Conservation (phyloP, 768 basidiomycete species). For the Amanita phalloides region DNA sequence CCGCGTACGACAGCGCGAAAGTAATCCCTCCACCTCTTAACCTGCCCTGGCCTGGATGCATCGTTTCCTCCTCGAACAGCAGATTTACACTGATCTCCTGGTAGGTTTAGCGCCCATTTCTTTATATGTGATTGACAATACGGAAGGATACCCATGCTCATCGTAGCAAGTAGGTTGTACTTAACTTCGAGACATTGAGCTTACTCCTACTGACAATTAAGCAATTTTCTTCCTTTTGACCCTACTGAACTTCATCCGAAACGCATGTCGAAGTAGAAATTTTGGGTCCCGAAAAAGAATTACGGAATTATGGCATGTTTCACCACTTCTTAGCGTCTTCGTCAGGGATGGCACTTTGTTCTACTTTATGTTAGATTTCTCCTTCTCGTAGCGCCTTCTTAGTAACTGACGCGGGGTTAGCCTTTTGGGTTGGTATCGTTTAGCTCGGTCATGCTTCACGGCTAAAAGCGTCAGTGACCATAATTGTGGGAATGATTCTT, state of each 20-base stretch:
- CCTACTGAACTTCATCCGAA: background rate
- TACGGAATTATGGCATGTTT: background rate
- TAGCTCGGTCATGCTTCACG: background rate
- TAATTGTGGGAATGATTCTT: background rate
- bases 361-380: background rate
- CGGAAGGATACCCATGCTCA: background rate
- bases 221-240: conserved; percentile 2
- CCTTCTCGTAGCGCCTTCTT: too few species aligned
- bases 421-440: background rate
- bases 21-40: background rate
- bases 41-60: conserved; percentile 1
- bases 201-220: background rate
- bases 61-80: background rate
- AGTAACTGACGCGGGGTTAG: background rate
- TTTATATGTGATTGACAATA: background rate
- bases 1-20: background rate
- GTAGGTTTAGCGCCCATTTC: background rate
- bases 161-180: background rate
- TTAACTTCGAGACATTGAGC: background rate
- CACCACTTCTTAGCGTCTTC: background rate
- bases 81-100: background rate
- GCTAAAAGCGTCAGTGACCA: background rate
- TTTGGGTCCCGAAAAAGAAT: background rate
- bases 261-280: background rate
- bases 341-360: conserved; percentile 1